A percentile compares a stretch with the other conserved stretches of the same genome.
Conservation (phyloP, 106 monocot species). For the Phalaenopsis equestris region DNA sequence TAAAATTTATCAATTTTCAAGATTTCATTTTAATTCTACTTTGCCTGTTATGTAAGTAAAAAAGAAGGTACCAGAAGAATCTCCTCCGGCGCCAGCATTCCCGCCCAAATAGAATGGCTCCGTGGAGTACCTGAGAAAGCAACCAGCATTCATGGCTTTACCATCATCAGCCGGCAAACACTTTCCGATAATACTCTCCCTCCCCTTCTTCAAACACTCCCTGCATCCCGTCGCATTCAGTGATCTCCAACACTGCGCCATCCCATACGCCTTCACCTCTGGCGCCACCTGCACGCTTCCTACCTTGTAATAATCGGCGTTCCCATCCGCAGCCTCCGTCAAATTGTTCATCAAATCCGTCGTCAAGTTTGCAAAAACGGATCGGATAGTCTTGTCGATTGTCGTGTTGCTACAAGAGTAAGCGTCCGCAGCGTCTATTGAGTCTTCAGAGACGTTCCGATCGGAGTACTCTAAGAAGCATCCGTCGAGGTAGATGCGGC, state of each 20-base stretch:
- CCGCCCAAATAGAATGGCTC: slow-evolving; percentile 29
- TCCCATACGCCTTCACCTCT: slow-evolving; percentile 27
- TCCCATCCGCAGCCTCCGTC: slow-evolving; percentile 12
- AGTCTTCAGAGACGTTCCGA: slow-evolving; percentile 11
- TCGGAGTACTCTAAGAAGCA: slow-evolving; percentile 32
- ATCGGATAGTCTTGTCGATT: neutral
- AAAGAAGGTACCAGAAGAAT: slow-evolving; percentile 2
- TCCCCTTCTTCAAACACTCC: slow-evolving; percentile 37
- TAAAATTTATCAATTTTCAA: neutral
- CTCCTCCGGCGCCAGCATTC: neutral
- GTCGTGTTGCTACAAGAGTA: slow-evolving; percentile 20
- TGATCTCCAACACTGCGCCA: slow-evolving; percentile 53
- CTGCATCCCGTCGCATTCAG: slow-evolving; percentile 33
- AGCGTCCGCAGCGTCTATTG: slow-evolving; percentile 18
- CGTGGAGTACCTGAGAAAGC: slow-evolving; percentile 61
- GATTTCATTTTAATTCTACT: neutral
- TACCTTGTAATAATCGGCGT: slow-evolving; percentile 13
- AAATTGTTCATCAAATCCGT: slow-evolving; percentile 28
- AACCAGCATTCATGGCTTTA: slow-evolving; percentile 51
- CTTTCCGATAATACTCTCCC: neutral
- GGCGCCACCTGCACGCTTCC: slow-evolving; percentile 15
- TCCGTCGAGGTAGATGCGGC: slow-evolving; percentile 30
- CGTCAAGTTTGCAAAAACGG: slow-evolving; percentile 4
- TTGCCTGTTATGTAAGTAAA: neutral
- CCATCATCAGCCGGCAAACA: slow-evolving; percentile 49